phyloP scores from a whole-genome alignment of 2,329 filamentous ascomycete species.

The Paracoccidioides lutzii region DNA sequence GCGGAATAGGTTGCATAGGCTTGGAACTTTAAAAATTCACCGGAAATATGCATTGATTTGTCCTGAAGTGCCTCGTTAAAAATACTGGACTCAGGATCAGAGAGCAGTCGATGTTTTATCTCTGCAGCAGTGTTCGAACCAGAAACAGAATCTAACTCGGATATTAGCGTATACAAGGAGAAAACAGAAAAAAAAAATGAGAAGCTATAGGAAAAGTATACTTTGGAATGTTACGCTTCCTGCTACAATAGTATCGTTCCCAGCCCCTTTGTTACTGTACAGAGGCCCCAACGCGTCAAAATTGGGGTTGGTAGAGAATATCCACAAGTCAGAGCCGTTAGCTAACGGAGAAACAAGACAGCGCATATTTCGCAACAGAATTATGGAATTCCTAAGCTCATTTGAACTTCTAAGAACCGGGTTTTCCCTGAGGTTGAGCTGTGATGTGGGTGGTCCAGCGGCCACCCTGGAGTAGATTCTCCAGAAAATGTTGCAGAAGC shows the following conservation, averaged over 20 bases:
- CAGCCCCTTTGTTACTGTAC: slow-evolving; percentile 15
- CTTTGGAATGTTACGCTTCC: slow-evolving; percentile 4
- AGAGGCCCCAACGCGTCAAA: slow-evolving; percentile 25
- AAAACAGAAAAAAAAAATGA: background rate
- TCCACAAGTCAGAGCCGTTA: slow-evolving; percentile 27
- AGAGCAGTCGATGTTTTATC: slow-evolving; percentile 24
- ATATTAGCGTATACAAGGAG: slow-evolving; percentile 4
- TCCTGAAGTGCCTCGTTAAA: background rate
- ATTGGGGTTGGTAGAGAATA: slow-evolving; percentile 27
- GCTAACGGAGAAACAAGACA: slow-evolving; percentile 28
- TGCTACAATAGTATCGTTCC: slow-evolving; percentile 4
- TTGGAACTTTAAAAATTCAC: background rate
- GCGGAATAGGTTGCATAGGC: slow-evolving; percentile 12
- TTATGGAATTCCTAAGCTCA: slow-evolving; percentile 27
- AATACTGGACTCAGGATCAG: slow-evolving; percentile 18
- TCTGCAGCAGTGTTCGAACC: slow-evolving; percentile 24
- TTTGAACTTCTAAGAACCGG: slow-evolving; percentile 1
- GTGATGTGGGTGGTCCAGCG: slow-evolving; percentile 17
- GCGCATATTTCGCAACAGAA: slow-evolving; percentile 23
- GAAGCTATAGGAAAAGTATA: background rate
- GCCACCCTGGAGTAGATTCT: slow-evolving; percentile 16
- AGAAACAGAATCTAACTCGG: slow-evolving; percentile 21
- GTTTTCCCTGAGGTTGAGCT: slow-evolving; percentile 10
- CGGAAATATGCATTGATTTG: background rate
- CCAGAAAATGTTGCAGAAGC: slow-evolving; percentile 32